Evolutionary conservation across 2,329 filamentous ascomycete species (phyloP).

Genomic region (Corniculantispora saksenae): DNA sequence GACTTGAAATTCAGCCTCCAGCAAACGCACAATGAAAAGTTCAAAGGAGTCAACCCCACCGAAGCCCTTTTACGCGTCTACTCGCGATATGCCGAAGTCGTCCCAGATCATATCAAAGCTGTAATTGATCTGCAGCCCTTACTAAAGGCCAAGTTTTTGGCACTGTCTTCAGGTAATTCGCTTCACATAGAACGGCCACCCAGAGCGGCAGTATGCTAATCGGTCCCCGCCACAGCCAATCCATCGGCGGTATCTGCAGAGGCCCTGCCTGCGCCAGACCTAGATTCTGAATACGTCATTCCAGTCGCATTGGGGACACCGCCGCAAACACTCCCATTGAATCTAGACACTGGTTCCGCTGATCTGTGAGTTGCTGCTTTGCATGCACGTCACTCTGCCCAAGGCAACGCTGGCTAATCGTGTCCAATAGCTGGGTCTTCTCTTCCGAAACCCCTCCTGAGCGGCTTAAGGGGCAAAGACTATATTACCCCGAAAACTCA

Average conservation of each 20-base stretch:
- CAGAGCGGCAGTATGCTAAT: neutral
- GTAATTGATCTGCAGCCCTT: slow-evolving; percentile 27
- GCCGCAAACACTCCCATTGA: slow-evolving; percentile 60
- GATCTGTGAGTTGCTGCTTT: slow-evolving; percentile 42
- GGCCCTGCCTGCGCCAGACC: slow-evolving; percentile 22
- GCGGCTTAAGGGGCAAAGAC: slow-evolving; percentile 51
- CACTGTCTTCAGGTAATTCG: slow-evolving; percentile 12
- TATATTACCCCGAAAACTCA: slow-evolving; percentile 55
- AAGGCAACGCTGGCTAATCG: slow-evolving; percentile 16
- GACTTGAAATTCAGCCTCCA: slow-evolving; percentile 30
- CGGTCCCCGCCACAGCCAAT: slow-evolving; percentile 25
- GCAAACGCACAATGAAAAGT: slow-evolving; percentile 37
- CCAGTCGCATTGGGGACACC: slow-evolving; percentile 63
- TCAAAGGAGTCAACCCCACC: slow-evolving; percentile 34
- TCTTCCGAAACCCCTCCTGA: slow-evolving; percentile 55
- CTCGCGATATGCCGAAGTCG: slow-evolving; percentile 38
- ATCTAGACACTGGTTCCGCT: slow-evolving; percentile 67
- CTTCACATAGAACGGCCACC: neutral
- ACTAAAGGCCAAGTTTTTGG: slow-evolving; percentile 28
- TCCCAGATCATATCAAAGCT: slow-evolving; percentile 31
- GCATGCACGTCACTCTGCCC: no score
- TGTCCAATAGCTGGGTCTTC: slow-evolving; percentile 66
- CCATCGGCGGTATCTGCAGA: slow-evolving; percentile 31
- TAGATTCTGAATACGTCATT: slow-evolving; percentile 60
- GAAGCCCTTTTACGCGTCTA: slow-evolving; percentile 34